Conservation (phyloP, 2,329 filamentous ascomycete species). For the Madurella mycetomatis region DNA sequence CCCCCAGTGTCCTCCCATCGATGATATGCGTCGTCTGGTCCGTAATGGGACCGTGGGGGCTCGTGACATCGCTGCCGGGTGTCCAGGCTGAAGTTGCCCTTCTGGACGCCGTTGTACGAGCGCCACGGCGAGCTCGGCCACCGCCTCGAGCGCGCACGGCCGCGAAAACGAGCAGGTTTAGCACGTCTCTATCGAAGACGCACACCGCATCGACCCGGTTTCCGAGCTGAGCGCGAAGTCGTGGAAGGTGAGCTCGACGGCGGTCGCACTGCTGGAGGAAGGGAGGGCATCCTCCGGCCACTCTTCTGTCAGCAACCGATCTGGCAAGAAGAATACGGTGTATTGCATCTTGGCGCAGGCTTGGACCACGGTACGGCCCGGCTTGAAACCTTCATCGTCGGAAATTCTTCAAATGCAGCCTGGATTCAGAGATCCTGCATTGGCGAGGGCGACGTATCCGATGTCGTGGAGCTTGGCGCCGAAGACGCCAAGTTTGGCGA, state of each 20-base stretch:
- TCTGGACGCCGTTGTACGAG: slow-evolving; percentile 63
- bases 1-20: slow-evolving; percentile 46
- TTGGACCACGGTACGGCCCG: no score
- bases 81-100: slow-evolving; percentile 64
- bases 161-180: slow-evolving; percentile 48
- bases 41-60: slow-evolving; percentile 62
- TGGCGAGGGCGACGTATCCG: slow-evolving; percentile 46
- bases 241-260: slow-evolving; percentile 52
- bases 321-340: no score
- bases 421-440: no score
- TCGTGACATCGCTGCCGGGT: slow-evolving; percentile 59
- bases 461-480: slow-evolving; percentile 62
- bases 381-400: no score
- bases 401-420: no score
- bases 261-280: slow-evolving; percentile 28
- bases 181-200: slow-evolving; percentile 63
- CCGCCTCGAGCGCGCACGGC: slow-evolving; percentile 63
- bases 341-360: no score
- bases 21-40: slow-evolving; percentile 58
- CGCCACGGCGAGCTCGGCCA: slow-evolving; percentile 66
- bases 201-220: slow-evolving; percentile 58
- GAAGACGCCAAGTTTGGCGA: slow-evolving; percentile 59
- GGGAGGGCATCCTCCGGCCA: no score
- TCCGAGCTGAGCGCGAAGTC: slow-evolving; percentile 52
- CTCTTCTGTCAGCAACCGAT: no score